Conservation (phyloP, 1,139 yeast species). For the Eremothecium cymbalariae region DNA sequence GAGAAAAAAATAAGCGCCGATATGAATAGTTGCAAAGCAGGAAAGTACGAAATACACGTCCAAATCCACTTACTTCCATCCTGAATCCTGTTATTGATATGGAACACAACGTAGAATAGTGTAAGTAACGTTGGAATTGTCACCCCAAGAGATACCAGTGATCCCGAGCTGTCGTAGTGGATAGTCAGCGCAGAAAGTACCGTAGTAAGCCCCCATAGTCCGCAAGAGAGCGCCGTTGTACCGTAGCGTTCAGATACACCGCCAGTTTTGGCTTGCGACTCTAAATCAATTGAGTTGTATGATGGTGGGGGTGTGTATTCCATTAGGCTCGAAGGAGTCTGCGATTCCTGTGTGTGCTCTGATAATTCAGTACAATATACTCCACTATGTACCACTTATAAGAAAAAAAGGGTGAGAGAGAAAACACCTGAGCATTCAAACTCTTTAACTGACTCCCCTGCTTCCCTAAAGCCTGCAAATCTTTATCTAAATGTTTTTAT, state of each 20-base stretch:
- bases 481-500: too few relatives aligned
- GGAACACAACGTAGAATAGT: slow-evolving; percentile 2
- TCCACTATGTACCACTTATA: too few relatives aligned
- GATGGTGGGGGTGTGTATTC: slow-evolving; percentile 7
- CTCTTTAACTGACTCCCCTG: too few relatives aligned
- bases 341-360: too few relatives aligned
- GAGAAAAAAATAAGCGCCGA: slow-evolving; percentile 1
- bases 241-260: not conserved
- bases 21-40: slow-evolving; percentile 2
- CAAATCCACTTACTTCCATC: not conserved
- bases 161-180: not conserved
- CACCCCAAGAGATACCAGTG: not conserved
- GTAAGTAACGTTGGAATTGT: not conserved
- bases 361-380: too few relatives aligned
- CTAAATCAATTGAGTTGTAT: slow-evolving; percentile 4
- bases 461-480: too few relatives aligned
- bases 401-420: too few relatives aligned
- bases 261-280: not conserved
- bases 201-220: slow-evolving; percentile 2
- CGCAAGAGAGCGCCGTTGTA: not conserved
- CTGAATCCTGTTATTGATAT: not conserved
- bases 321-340: slow-evolving; percentile 10
- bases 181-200: not conserved
- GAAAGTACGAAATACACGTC: slow-evolving; percentile 1
- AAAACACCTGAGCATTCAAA: too few relatives aligned